These are phyloP conservation scores for Herpomyces periplanetae DNA, from an alignment of 2,329 filamentous ascomycete genomes.

Conservation along the genomic window DNA sequence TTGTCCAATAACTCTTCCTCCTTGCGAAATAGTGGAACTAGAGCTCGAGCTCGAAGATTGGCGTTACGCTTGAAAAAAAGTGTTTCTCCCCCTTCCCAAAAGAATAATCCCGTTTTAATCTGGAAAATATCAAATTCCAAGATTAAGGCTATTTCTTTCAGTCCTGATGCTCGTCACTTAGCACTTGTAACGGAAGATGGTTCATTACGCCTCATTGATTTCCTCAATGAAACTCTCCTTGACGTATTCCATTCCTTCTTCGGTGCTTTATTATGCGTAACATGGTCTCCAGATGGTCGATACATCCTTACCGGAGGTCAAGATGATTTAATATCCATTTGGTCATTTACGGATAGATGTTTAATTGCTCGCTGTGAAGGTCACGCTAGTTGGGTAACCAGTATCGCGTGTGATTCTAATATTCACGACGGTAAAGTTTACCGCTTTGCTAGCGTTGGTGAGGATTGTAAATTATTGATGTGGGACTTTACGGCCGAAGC, in stretches of 20 bases:
- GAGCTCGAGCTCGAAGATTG: slow-evolving; percentile 6
- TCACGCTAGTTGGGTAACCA: slow-evolving; percentile 77
- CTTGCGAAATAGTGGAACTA: too few relatives aligned
- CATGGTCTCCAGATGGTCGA: slow-evolving; percentile 87
- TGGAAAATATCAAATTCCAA: slow-evolving; percentile 77
- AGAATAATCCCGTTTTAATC: slow-evolving; percentile 53
- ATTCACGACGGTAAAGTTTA: slow-evolving; percentile 82
- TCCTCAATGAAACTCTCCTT: slow-evolving; percentile 55
- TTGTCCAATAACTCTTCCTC: too few relatives aligned
- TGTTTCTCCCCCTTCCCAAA: slow-evolving; percentile 70
- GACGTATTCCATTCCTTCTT: slow-evolving; percentile 73
- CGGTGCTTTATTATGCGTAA: slow-evolving; percentile 61
- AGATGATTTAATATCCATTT: slow-evolving; percentile 82
- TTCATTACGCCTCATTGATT: slow-evolving; percentile 57
- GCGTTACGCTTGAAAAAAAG: slow-evolving; percentile 45
- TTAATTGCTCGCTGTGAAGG: slow-evolving; percentile 75
- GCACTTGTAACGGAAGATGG: slow-evolving; percentile 77
- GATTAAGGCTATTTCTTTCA: slow-evolving; percentile 69
- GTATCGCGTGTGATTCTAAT: slow-evolving; percentile 84
- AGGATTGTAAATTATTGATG: slow-evolving; percentile 54
- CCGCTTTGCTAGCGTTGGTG: slow-evolving; percentile 73
- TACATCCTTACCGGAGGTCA: slow-evolving; percentile 84
- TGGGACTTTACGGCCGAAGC: slow-evolving; percentile 97
- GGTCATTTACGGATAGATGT: slow-evolving; percentile 44
- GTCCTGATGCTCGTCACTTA: slow-evolving; percentile 47